Evolutionary conservation across 2,329 filamentous ascomycete genomes (phyloP).

Genomic region (Trichoderma hamatum): DNA sequence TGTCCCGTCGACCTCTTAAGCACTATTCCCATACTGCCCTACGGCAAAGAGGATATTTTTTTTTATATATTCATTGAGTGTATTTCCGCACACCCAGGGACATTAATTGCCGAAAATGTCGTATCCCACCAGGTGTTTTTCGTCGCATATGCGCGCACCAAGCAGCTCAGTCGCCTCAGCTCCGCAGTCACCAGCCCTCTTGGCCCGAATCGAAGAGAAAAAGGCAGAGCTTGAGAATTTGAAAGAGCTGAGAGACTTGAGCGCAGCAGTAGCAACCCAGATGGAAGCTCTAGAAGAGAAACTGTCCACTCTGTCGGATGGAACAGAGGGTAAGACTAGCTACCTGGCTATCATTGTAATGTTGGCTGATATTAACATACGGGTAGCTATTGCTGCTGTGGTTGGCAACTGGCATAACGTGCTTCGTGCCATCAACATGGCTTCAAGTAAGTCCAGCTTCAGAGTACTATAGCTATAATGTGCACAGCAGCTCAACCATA

Average conservation of each 20-base stretch:
- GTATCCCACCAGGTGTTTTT: constrained; percentile 59
- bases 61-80: background rate
- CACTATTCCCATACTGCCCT: background rate
- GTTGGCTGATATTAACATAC: constrained; percentile 15
- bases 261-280: constrained; percentile 74
- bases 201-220: constrained; percentile 82
- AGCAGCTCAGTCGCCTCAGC: constrained; percentile 53
- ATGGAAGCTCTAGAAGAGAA: constrained; percentile 84
- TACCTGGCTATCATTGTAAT: background rate
- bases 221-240: constrained; percentile 80
- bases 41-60: no score
- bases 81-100: background rate
- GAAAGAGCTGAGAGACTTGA: constrained; percentile 76
- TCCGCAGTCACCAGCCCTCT: constrained; percentile 69
- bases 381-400: constrained; percentile 73
- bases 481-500: constrained; percentile 1
- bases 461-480: background rate
- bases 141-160: constrained; percentile 68
- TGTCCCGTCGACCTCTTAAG: background rate
- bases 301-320: constrained; percentile 74
- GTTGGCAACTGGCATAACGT: constrained; percentile 89
- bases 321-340: constrained; percentile 69
- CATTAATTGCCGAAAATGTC: constrained; percentile 49
- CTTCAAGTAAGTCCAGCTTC: constrained; percentile 66
- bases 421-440: constrained; percentile 82